Evolutionary conservation across 257 asterid genomes (phyloP), one percentile per base, ranked within the genome.

Genomic region (Phtheirospermum japonicum): DNA sequence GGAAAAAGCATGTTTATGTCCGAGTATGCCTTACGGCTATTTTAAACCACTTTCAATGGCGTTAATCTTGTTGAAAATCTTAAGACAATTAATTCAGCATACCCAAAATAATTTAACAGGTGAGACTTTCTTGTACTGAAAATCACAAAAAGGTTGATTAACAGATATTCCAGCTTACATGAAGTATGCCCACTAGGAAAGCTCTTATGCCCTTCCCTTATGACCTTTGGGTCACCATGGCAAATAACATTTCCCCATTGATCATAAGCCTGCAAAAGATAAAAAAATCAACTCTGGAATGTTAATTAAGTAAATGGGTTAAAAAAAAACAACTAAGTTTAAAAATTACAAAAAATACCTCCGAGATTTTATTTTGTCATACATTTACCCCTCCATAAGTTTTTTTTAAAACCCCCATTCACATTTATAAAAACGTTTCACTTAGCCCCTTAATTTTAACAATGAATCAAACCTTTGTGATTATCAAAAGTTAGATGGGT

Each of bases 101-200:
- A n/a, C n/a, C n/a, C n/a, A n/a, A n/a, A n/a, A 12, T 9, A 37
- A 2, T 20, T n/a, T 8, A 63, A 18, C 34, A 45, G 7, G 49
- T 7, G 45, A 46, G 20, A 16, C 19, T 43, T 56, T 19, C 11
- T 55, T 9, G 60, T 20, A 31, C 5, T 39, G 12, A 49, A 61
- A 71, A 23, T 17, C 11, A 17, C 13, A 9, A 61, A 45, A 6
- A 67, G 33, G 32, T 19, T 46, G 5, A 30, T 12, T 6, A 60
- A 57, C 17, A 33, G 43, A 61, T 30, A 36, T 34, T 58, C 31
- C 9, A 48, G 67, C 94, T 80, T 82, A 90, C 97, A 83, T 66
- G 95, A 83, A 55, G 97, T 85, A 66, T 87, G 95, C n/a, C 95
- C 95, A 63, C 97, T 90, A 6, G 92, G 95, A 75, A 87, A 87